These are phyloP conservation scores for Ophiostoma ulmi DNA, from an alignment of 2,329 filamentous ascomycete genomes.

Conservation along the genomic window DNA sequence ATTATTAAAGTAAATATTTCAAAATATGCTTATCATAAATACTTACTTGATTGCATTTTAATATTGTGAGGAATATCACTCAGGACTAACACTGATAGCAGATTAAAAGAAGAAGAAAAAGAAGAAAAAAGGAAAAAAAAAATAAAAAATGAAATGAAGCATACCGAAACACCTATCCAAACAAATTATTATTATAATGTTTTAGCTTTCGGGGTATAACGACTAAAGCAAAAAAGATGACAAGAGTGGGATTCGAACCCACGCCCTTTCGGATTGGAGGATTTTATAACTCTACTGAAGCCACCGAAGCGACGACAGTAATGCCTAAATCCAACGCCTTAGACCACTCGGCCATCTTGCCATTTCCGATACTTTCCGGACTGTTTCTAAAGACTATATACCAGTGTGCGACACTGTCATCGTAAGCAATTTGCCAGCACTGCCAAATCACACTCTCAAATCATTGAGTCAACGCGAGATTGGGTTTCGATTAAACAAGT, in stretches of 20 bases:
- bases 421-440: too few species aligned
- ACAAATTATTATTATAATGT: neutral
- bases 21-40: too few species aligned
- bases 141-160: neutral
- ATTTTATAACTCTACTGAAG: constrained; percentile 16
- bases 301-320: neutral
- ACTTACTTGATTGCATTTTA: too few species aligned
- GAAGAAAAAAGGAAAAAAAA: too few species aligned
- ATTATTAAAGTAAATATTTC: too few species aligned
- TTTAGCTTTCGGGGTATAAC: too few species aligned
- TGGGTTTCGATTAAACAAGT: too few species aligned
- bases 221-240: constrained; percentile 23
- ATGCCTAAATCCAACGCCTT: constrained; percentile 31
- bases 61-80: too few species aligned
- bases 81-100: too few species aligned
- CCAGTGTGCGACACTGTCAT: neutral
- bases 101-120: too few species aligned
- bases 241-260: constrained; percentile 31
- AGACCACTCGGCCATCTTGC: constrained; percentile 31
- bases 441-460: too few species aligned
- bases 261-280: constrained; percentile 30
- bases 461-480: too few species aligned
- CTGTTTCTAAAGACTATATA: neutral
- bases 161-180: neutral
- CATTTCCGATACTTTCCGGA: constrained; percentile 25